phyloP scores from a whole-genome alignment of 805 yeast genomes.

The Cyberlindnera sargentensis region DNA sequence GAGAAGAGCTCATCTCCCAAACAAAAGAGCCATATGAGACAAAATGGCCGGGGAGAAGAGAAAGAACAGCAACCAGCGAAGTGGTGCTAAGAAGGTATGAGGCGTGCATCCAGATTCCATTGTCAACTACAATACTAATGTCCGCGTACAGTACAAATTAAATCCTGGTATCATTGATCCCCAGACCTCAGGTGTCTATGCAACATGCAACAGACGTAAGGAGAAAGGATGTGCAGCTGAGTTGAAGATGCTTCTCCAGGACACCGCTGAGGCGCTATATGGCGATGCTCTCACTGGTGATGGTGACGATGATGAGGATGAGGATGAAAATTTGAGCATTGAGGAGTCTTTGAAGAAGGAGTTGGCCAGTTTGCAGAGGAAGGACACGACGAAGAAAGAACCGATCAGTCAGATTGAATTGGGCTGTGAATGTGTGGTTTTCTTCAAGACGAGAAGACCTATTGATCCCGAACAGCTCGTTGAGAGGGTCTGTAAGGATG shows the following conservation, averaged over 20 bases:
- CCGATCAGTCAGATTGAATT: conserved; percentile 53
- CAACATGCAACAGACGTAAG: conserved; percentile 77
- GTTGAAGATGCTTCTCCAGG: conserved; percentile 50
- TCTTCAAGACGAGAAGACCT: conserved; percentile 74
- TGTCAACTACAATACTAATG: neutral
- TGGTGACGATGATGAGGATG: conserved; percentile 13
- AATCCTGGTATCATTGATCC: conserved; percentile 63
- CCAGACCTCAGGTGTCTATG: conserved; percentile 80
- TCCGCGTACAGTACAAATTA: conserved; percentile 31
- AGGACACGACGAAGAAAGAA: conserved; percentile 33
- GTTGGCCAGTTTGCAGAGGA: conserved; percentile 42
- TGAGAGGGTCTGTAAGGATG: conserved; percentile 52
- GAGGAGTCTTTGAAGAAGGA: conserved; percentile 76
- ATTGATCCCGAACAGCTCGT: conserved; percentile 73
- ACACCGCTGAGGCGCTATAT: conserved; percentile 41
- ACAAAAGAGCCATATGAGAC: neutral
- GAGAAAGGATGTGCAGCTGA: conserved; percentile 78
- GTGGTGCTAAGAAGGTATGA: conserved; percentile 16
- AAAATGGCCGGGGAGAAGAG: conserved; percentile 18
- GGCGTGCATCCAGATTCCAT: neutral
- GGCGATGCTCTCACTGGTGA: conserved; percentile 25
- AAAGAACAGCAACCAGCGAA: conserved; percentile 3
- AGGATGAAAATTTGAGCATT: conserved; percentile 42
- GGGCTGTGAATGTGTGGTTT: conserved; percentile 78
- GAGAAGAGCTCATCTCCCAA: neutral